Percentiles rank a stretch among this genome's conserved stretches.
phyloP scores from a whole-genome alignment of 192 early-diverging fungal species.

The Fimicolochytrium jonesii region DNA sequence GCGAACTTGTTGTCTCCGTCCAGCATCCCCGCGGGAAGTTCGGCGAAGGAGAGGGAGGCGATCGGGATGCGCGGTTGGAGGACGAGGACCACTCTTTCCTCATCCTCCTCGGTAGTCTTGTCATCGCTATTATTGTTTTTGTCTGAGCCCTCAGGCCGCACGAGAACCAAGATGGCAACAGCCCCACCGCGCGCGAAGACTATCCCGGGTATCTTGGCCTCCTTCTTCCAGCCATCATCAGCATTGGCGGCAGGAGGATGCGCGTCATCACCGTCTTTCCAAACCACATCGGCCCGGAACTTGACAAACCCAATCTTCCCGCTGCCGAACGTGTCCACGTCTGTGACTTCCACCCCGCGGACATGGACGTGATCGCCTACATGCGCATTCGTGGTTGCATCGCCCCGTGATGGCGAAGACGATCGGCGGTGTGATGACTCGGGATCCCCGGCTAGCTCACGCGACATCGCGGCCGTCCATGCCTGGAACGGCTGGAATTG shows the following conservation, averaged over 20 bases:
- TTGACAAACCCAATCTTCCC: conserved; percentile 73
- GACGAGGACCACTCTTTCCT: conserved; percentile 62
- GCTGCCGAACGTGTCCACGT: conserved; percentile 66
- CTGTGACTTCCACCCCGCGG: conserved; percentile 57
- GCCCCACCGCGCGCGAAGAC: conserved; percentile 80
- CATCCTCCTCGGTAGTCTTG: conserved; percentile 3
- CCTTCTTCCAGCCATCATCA: conserved; percentile 76
- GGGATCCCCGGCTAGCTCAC: no score
- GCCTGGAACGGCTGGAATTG: conserved; percentile 57
- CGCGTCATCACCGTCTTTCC: conserved; percentile 36
- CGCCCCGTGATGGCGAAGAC: no score
- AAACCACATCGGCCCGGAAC: conserved; percentile 52
- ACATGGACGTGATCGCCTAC: conserved; percentile 35
- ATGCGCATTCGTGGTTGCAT: conserved; percentile 21
- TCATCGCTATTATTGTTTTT: conserved; percentile 20
- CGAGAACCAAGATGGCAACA: conserved; percentile 65
- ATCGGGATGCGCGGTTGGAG: conserved; percentile 72
- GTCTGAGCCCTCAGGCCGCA: conserved; percentile 43
- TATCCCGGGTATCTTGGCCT: conserved; percentile 63
- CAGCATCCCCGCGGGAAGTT: conserved; percentile 86
- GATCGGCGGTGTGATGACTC: no score
- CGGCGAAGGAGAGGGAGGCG: conserved; percentile 54
- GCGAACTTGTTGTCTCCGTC: conserved; percentile 67
- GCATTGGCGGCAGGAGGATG: no score
- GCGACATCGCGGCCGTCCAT: conserved; percentile 49